Conservation (phyloP, 2,329 filamentous ascomycete genomes). For the Cytospora chrysosperma region DNA sequence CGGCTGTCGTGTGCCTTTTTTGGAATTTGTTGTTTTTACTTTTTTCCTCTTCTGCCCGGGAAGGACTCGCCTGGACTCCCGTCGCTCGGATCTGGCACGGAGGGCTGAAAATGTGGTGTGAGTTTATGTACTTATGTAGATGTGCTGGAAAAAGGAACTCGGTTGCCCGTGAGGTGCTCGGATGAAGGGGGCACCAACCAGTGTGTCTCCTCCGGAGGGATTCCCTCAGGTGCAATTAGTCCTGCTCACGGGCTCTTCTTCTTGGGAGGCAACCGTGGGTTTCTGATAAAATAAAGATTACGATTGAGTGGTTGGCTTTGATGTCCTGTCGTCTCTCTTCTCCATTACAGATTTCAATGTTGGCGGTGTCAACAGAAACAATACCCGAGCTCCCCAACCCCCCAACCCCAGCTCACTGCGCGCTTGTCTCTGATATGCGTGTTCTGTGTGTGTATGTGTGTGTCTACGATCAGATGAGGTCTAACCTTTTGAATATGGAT, state of each 20-base stretch:
- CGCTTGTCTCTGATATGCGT: background rate
- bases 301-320: background rate
- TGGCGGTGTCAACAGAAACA: background rate
- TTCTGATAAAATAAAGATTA: too few species aligned
- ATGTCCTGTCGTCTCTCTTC: background rate
- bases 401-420: too few species aligned
- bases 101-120: background rate
- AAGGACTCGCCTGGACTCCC: constrained; percentile 4
- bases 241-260: too few species aligned
- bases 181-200: too few species aligned
- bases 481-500: background rate
- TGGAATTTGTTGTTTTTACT: too few species aligned
- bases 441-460: background rate
- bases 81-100: background rate
- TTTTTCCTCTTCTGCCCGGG: background rate
- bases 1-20: background rate
- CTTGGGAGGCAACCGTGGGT: too few species aligned
- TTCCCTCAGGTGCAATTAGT: too few species aligned
- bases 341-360: background rate
- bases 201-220: too few species aligned
- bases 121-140: too few species aligned
- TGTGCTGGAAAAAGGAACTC: too few species aligned
- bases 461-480: background rate
- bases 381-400: background rate
- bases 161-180: too few species aligned